Evolutionary conservation across 352 stramenopile genomes (phyloP).

Genomic region (Pythium insidiosum): DNA sequence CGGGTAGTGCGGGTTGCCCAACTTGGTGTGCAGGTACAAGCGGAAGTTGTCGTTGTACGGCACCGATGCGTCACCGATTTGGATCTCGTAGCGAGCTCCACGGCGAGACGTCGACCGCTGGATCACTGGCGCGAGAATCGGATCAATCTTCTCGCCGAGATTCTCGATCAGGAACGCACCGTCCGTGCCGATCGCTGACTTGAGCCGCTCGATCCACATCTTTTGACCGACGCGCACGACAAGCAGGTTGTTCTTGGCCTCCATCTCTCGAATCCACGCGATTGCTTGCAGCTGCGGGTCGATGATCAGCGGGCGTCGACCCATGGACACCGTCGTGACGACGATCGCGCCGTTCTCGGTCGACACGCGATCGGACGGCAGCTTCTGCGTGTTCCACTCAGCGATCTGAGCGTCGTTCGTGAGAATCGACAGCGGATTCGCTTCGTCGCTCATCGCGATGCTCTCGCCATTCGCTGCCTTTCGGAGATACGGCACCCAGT

Average conservation of each 20-base stretch:
- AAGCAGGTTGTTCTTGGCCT: constrained; percentile 87
- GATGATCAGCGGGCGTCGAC: constrained; percentile 89
- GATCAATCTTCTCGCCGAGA: constrained; percentile 91
- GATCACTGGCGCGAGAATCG: constrained; percentile 91
- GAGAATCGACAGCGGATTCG: constrained; percentile 86
- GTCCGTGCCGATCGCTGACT: constrained; percentile 90
- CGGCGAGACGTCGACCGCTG: constrained; percentile 91
- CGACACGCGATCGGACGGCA: constrained; percentile 90
- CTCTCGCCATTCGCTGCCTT: constrained; percentile 81
- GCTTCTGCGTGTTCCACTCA: constrained; percentile 91
- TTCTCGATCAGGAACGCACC: constrained; percentile 93
- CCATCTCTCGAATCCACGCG: constrained; percentile 91
- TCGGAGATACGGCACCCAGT: constrained; percentile 88
- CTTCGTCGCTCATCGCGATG: constrained; percentile 89
- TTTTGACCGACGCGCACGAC: constrained; percentile 93
- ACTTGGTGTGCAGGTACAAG: constrained; percentile 93
- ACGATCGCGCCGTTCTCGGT: constrained; percentile 93
- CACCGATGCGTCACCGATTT: constrained; percentile 91
- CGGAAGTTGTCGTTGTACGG: constrained; percentile 93
- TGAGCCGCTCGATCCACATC: constrained; percentile 91
- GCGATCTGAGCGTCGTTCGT: constrained; percentile 90
- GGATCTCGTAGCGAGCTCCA: constrained; percentile 91
- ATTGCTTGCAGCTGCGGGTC: constrained; percentile 93
- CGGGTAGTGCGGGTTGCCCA: constrained; percentile 92
- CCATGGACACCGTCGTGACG: constrained; percentile 86